Evolutionary conservation across 176 grass and related monocot species (phyloP), one percentile per base, ranked within the genome.

Genomic region (Urochloa ruziziensis): DNA sequence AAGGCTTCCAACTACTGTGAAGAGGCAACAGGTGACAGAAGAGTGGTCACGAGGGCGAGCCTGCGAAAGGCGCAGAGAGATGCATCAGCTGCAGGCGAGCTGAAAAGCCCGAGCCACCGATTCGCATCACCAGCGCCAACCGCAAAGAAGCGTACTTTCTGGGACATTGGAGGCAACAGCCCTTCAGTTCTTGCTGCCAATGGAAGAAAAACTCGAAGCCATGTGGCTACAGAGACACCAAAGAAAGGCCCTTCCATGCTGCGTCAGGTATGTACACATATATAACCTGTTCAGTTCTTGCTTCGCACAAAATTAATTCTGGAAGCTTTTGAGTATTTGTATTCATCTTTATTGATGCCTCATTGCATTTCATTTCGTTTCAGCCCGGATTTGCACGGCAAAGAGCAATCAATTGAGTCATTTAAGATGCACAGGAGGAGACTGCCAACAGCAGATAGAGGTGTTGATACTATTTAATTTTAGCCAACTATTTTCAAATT

Each of bases 101-200:
- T 94, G 73, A 96, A 83, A 90, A 98, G 91, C 62, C 88, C 93
- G 1, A 94, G 80, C 77, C 87, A 88, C 83, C 82, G 89, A 62
- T 94, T 99, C 62, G 67, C 79, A 16, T 96, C 97, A 35, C 97
- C 93, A 72, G 83, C 58, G 1, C 89, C 90, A 11, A 86, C 91
- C 0, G 86, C 88, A 15, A 96, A 94, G 89, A 99, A 99, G 78
- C 90, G 97, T 63, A 99, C 89, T 32, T 99, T 96, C 84, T 99
- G 87, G 93, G 97, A 99, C 90, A 92, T 94, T 10, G 88, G 88
- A 59, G 66, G 88, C 21, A 94, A 92, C 18, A 96, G 97, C 65
- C 97, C 97, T 56, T 99, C 91, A 9, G 71, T 90, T 89, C 86
- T 90, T 78, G 78, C 91, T 60, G 62, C 82, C 58, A 94, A 92